These are phyloP conservation scores for Trichoderma endophyticum DNA, from an alignment of 2,329 filamentous ascomycete species.

Conservation along the genomic window DNA sequence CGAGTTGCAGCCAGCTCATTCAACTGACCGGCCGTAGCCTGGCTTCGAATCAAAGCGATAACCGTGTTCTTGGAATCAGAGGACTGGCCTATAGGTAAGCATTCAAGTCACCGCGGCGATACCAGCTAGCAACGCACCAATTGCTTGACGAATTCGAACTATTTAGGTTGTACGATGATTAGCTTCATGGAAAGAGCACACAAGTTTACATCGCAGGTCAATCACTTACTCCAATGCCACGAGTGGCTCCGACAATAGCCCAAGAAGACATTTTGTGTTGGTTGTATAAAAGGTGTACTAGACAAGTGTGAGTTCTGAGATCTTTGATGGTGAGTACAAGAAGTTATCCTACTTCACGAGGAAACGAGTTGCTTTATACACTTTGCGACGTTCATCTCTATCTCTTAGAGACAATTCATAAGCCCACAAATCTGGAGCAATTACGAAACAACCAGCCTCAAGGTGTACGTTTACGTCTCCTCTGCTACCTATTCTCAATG, in stretches of 20 bases:
- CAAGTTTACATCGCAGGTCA: accelerated
- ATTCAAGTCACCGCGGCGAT: neutral
- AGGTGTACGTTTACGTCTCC: neutral
- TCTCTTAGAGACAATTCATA: neutral
- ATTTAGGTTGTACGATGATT: neutral
- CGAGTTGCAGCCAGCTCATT: neutral
- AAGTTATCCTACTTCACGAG: neutral
- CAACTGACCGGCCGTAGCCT: neutral
- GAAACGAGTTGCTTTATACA: neutral
- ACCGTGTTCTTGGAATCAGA: neutral
- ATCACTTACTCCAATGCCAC: neutral
- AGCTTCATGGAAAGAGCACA: neutral
- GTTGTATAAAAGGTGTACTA: neutral
- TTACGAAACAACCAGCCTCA: neutral
- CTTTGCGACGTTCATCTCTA: neutral
- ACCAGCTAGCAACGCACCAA: neutral
- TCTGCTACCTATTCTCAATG: neutral
- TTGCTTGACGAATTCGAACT: neutral
- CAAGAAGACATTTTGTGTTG: neutral
- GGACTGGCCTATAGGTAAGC: neutral
- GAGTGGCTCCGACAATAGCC: neutral
- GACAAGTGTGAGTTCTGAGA: neutral
- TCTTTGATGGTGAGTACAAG: neutral
- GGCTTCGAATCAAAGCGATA: neutral
- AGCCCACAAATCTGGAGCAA: neutral